These are phyloP conservation scores for Solanum sparsipilum DNA, from an alignment of 257 asterid genomes.

Conservation along the genomic window DNA sequence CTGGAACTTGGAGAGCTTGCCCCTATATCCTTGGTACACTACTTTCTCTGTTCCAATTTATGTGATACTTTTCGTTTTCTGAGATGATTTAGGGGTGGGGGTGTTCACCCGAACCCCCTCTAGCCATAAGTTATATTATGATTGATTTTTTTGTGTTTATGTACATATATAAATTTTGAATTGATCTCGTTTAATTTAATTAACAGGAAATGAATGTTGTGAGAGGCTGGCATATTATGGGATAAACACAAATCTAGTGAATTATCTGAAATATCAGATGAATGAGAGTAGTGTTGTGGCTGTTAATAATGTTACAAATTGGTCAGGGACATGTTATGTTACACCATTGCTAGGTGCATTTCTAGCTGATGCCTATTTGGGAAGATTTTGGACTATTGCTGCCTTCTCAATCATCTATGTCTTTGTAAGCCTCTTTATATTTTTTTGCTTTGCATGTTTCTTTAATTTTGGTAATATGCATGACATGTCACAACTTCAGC, in stretches of 20 bases:
- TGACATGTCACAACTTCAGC: background rate
- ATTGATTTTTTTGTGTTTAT: background rate
- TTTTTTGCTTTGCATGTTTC: background rate
- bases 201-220: constrained; percentile 63
- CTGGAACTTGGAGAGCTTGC: constrained; percentile 75
- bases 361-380: constrained; percentile 62
- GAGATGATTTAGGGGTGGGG: background rate
- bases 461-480: no score
- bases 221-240: constrained; percentile 79
- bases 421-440: constrained; percentile 20
- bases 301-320: constrained; percentile 47
- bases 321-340: constrained; percentile 72
- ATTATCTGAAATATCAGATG: constrained; percentile 46
- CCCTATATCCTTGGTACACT: constrained; percentile 54
- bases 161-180: background rate
- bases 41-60: fast-evolving
- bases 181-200: background rate
- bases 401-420: constrained; percentile 50
- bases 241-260: constrained; percentile 57
- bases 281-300: constrained; percentile 50
- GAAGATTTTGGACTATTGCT: constrained; percentile 75
- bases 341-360: constrained; percentile 67
- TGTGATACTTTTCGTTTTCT: background rate
- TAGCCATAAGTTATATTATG: background rate
- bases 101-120: background rate